Evolutionary conservation across 2,329 filamentous ascomycete genomes (phyloP), one percentile per base, ranked within the genome.

Genomic region (Fusarium napiforme): DNA sequence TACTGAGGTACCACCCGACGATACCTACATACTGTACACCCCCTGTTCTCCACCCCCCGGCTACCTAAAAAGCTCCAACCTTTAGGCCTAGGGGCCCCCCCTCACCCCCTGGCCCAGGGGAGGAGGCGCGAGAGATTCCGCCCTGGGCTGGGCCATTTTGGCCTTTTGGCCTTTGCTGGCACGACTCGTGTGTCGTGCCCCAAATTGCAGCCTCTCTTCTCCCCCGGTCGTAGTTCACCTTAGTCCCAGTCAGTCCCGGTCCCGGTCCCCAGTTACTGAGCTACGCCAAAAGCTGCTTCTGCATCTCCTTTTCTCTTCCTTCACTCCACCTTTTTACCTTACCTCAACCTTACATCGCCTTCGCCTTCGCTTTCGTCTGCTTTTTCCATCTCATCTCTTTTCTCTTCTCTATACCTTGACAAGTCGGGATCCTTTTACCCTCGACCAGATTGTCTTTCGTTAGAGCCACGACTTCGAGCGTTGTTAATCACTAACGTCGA

Each of bases 141-240:
- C 69, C 73, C 75, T 71, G 76, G 74, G 71, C 74, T 77, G 73
- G 71, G 64, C 77, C 77, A 77, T 77, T 76, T 73, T 74, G 67
- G 66, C 75, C 77, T 77, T 76, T 73, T 73, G 67, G 66, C 75
- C 77, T 78, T 77, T 75, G 73, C 72, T 73, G 72, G 76, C 76
- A 78, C 76, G 76, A 78, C 76, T 78, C 76, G 76, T 78, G 76
- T 77, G 76, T 78, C 75, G 72, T 77, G 76, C 69, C 74, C 65
- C 77, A 78, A 78, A 78, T 78, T 78, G 75, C 77, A 78, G 76
- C 75, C 69, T 76, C 73, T 59, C 56, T 40, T 37, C 68, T 62
- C 69, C 61, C 74, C 75, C 76, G 47, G 55, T 58, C 30, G 55
- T 55, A 55, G 23, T 12, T 23, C 19, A 55, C 34, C 50, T 55